These are phyloP conservation scores for Claviceps digitariae DNA, from an alignment of 2,329 filamentous ascomycete genomes.

Conservation along the genomic window DNA sequence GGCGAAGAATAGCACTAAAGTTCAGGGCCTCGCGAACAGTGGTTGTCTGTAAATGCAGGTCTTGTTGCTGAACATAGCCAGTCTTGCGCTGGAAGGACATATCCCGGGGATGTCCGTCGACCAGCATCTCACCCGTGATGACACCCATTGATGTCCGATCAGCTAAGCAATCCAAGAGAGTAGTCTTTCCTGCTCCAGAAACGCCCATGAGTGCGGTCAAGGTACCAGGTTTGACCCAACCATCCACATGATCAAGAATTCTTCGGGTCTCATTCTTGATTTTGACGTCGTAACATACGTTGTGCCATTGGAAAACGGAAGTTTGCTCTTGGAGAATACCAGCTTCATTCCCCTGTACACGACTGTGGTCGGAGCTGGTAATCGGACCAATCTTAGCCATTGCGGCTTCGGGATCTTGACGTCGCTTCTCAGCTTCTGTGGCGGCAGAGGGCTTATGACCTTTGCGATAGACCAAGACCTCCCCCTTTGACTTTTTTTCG, in stretches of 20 bases:
- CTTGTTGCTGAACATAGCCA: conserved; percentile 85
- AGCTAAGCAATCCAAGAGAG: conserved; percentile 73
- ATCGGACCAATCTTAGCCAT: conserved; percentile 34
- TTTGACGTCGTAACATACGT: conserved; percentile 65
- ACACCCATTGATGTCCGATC: conserved; percentile 81
- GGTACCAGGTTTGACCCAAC: conserved; percentile 88
- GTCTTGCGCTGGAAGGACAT: conserved; percentile 82
- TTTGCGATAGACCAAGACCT: conserved; percentile 61
- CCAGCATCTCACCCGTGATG: conserved; percentile 69
- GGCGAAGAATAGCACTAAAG: conserved; percentile 76
- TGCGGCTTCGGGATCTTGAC: conserved; percentile 44
- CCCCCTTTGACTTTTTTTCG: conserved; percentile 58
- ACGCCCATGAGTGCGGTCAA: conserved; percentile 85
- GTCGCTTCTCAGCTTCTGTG: conserved; percentile 46
- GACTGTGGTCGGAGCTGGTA: conserved; percentile 29
- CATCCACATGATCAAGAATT: conserved; percentile 75
- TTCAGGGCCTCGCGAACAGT: conserved; percentile 80
- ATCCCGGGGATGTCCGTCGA: conserved; percentile 53
- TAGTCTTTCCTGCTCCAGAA: conserved; percentile 88
- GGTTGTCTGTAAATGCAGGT: conserved; percentile 71
- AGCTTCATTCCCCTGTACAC: conserved; percentile 22
- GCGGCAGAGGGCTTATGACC: conserved; percentile 48
- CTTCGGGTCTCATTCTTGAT: conserved; percentile 65
- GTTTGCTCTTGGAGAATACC: conserved; percentile 42
- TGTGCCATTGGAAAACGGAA: conserved; percentile 73